Evolutionary conservation across 306 rosid species (phyloP).

Genomic region (Cicer judaicum): DNA sequence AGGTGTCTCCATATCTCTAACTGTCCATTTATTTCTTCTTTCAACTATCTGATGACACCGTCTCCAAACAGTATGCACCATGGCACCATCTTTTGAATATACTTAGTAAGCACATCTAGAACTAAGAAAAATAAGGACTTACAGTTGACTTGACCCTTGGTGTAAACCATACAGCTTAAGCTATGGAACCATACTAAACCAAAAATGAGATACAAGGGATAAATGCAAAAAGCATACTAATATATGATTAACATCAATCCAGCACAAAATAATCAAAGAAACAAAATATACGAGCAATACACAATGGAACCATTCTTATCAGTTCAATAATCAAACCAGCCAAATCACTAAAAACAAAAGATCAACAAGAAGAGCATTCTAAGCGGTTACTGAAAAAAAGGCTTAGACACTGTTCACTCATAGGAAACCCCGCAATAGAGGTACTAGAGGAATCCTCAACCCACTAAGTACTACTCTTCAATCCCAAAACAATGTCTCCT

Average conservation of each 20-base stretch:
- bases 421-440: background rate
- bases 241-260: background rate
- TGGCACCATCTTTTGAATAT: conserved; percentile 1
- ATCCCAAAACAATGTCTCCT: conserved; percentile 11
- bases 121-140: background rate
- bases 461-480: background rate
- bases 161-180: background rate
- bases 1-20: background rate
- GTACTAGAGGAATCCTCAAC: conserved; percentile 4
- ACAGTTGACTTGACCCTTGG: background rate
- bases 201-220: background rate
- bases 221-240: conserved; percentile 20
- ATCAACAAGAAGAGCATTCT: conserved; percentile 7
- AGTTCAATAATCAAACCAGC: conserved; percentile 22
- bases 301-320: conserved; percentile 22
- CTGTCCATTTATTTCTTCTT: background rate
- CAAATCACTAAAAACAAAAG: conserved; percentile 2
- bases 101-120: background rate
- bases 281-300: conserved; percentile 16
- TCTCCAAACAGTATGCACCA: background rate
- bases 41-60: background rate
- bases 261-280: conserved; percentile 26
- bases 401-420: conserved; percentile 28
- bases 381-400: background rate
- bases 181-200: background rate